phyloP scores from a whole-genome alignment of 1,139 yeast genomes.

The Yamadazyma triangularis region DNA sequence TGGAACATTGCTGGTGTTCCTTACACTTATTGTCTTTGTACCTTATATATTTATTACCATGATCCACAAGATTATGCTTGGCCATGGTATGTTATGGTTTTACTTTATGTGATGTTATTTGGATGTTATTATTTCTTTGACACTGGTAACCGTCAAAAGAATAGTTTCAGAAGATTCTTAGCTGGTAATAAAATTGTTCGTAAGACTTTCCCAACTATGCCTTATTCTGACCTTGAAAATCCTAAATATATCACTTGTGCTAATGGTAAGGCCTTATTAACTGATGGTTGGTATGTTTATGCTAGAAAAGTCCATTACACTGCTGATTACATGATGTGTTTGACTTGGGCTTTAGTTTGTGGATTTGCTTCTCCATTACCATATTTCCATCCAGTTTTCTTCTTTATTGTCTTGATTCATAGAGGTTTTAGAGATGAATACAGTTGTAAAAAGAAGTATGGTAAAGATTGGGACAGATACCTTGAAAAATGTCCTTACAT shows the following conservation, averaged over 20 bases:
- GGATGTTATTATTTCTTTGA: constrained; percentile 89
- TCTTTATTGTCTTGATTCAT: constrained; percentile 80
- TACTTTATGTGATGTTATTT: constrained; percentile 50
- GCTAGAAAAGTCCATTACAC: constrained; percentile 96
- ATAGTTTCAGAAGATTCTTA: constrained; percentile 81
- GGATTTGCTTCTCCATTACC: constrained; percentile 88
- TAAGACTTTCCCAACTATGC: constrained; percentile 90
- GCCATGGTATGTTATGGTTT: constrained; percentile 56
- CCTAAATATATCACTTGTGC: constrained; percentile 83
- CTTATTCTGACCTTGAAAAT: constrained; percentile 72
- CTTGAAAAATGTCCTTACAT: constrained; percentile 84
- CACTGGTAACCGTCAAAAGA: constrained; percentile 93
- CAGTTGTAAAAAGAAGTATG: constrained; percentile 83
- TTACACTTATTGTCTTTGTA: constrained; percentile 93
- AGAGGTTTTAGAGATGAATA: constrained; percentile 83
- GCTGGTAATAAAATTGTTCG: constrained; percentile 74
- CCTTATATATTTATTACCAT: constrained; percentile 76
- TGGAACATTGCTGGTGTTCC: constrained; percentile 99
- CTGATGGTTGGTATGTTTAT: constrained; percentile 90
- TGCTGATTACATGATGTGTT: constrained; percentile 84
- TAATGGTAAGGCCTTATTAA: constrained; percentile 76
- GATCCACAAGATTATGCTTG: constrained; percentile 78
- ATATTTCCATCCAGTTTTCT: constrained; percentile 93
- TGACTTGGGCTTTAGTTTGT: constrained; percentile 89
- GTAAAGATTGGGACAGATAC: constrained; percentile 89